Base-by-base conservation (phyloP, 345 rosid genomes). In the Triadica sebifera region DNA sequence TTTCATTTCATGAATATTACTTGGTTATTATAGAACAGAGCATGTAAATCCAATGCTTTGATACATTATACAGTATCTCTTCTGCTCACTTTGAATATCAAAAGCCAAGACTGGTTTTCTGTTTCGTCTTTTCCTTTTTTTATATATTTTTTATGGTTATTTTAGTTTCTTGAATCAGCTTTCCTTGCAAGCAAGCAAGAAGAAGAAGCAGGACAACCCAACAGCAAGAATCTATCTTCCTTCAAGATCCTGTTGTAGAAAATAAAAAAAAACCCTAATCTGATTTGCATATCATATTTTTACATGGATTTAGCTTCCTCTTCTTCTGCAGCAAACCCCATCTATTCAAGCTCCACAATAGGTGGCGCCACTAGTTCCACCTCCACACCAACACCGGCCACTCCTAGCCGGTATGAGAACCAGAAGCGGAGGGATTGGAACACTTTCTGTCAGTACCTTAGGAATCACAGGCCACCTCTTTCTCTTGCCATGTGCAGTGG, bases 361-460 rank as follows among this genome's bases (percentile, higher is more conserved):
- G 25, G 65, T 22, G 67, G 24, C 43, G 43, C 45, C 10, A 39
- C 12, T 64, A 52, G 62, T 67, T 6, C 69, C 56, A 3, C 59
- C 45, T 1, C 65, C 75, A 8, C 49, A 9, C 29, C 24, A 56
- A 63, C 43, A 9, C 77, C 83, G 4, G 60, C 82, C 12, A 84
- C 89, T 4, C 88, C 89, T 6, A 90, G 95, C 86, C 88, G 97
- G 59, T 92, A 92, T 46, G 95, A 90, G 84, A 92, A 90, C 79
- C 97, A 92, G 66, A 92, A 92, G 84, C 75, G 97, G 24, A 80
- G 97, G 57, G 97, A 92, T 82, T 92, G 97, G 97, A 90, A 92
- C 85, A 92, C 97, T 43, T 92, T 92, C 83, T 90, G 97, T 67
- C 97, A 92, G 78, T 92, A 92, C 81, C 84, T 92, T 3, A 75